Conservation (phyloP, 768 basidiomycete species). For the Leccinum olivaceopallidum region DNA sequence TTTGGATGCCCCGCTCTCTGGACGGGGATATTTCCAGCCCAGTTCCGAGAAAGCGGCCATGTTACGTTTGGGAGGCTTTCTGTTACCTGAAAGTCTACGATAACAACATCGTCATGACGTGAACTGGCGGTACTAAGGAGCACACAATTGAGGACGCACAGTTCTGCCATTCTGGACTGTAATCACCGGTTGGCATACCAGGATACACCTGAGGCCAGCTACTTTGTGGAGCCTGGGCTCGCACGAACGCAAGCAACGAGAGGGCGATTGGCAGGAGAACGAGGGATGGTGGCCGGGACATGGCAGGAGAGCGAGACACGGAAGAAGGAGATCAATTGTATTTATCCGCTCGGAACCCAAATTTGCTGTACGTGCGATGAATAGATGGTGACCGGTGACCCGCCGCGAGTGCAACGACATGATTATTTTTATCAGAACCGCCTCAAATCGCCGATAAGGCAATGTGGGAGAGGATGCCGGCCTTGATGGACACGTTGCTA, state of each 20-base stretch:
- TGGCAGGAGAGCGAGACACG: background rate
- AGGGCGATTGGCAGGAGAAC: background rate
- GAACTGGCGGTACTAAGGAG: background rate
- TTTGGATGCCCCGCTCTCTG: too few species aligned
- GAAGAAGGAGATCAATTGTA: background rate
- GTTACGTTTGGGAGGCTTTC: too few species aligned
- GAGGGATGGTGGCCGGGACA: background rate
- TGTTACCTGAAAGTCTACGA: too few species aligned
- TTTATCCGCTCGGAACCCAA: background rate
- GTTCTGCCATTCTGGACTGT: background rate
- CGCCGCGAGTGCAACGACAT: too few species aligned
- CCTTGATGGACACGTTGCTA: too few species aligned
- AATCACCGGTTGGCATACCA: background rate
- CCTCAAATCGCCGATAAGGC: too few species aligned
- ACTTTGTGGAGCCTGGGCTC: background rate
- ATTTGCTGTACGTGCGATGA: background rate
- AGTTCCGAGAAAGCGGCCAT: too few species aligned
- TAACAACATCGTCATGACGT: too few species aligned
- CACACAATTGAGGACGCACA: background rate
- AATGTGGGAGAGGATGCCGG: too few species aligned
- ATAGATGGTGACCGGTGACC: too few species aligned
- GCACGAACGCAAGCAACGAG: background rate
- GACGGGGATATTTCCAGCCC: too few species aligned
- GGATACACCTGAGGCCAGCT: background rate
- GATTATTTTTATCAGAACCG: too few species aligned